Evolutionary conservation across 495 filamentous ascomycete genomes (phyloP).

Genomic region (Annulohypoxylon bovei): DNA sequence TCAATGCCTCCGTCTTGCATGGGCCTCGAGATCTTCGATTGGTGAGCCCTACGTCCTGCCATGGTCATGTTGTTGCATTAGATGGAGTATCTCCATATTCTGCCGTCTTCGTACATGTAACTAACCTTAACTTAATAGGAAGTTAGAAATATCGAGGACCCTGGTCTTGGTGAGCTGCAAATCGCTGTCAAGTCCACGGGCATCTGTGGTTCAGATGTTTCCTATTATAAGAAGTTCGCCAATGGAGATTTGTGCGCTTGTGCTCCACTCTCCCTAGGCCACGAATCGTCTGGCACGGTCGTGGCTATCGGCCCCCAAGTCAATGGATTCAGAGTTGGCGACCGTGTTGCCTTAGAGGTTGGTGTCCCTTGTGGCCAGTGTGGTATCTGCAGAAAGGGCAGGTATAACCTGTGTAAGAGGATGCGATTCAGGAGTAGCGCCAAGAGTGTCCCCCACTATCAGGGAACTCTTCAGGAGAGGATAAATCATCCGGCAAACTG

Average conservation of each 20-base stretch:
- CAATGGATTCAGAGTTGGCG: constrained; percentile 66
- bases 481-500: constrained; percentile 87
- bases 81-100: constrained; percentile 4
- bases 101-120: not conserved
- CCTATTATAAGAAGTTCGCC: constrained; percentile 86
- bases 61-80: constrained; percentile 44
- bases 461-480: constrained; percentile 88
- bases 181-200: constrained; percentile 78
- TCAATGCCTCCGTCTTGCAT: constrained; percentile 63
- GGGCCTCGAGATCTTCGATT: constrained; percentile 61
- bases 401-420: constrained; percentile 88
- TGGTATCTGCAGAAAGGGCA: constrained; percentile 73
- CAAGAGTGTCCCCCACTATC: constrained; percentile 83
- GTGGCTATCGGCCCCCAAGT: constrained; percentile 69
- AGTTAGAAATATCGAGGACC: constrained; percentile 57
- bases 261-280: constrained; percentile 77
- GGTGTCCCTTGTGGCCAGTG: constrained; percentile 84
- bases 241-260: constrained; percentile 84
- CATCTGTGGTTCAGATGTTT: constrained; percentile 85
- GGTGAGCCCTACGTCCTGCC: constrained; percentile 47
- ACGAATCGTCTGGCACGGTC: constrained; percentile 79
- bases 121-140: constrained; percentile 50
- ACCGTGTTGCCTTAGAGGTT: constrained; percentile 89
- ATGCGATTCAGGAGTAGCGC: constrained; percentile 88
- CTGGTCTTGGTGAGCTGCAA: constrained; percentile 70